Base-by-base conservation (phyloP, 2,329 filamentous ascomycete genomes). In the Orbilia javanica region DNA sequence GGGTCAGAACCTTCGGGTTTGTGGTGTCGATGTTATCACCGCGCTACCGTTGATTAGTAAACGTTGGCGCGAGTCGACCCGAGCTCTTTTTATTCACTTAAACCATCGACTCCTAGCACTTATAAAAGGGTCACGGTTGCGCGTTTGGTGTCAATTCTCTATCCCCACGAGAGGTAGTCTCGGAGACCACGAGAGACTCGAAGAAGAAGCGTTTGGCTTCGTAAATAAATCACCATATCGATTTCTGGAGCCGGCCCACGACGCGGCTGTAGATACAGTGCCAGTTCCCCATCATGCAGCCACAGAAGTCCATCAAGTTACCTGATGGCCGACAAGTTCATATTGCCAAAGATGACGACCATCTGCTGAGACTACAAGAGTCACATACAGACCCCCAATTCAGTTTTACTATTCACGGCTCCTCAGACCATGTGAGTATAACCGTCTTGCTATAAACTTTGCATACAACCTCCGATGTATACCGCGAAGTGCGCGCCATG, bases 341-440 rank as follows among this genome's bases (percentile, higher is more conserved):
- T 60, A 52, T 77, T 46, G 73, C 73, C 22, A 42, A 52, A 63
- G 73, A 77, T 36, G 73, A 67, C 18, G 66, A 66, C 48, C 73
- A 77, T 39, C 73, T 77, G 22, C 18, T 52, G 7, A 27, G 57
- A 53, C 52, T 77, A 8, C 57, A 77, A 44, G 48, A 71, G 36
- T 55, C 73, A 1, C 60, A 77, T 13, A 53, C 27, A 15, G 73
- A 71, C 29, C 27, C 57, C 2, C 66, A 71, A 52, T 77, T 77
- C 22, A 70, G 48, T 50, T 77, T 77, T 36, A 77, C 73, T 22
- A n/a, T 77, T 39, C 73, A 77, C 39, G 73, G 73, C 7, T 77
- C 73, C 2, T 81, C 83, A n/a, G 85, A 87, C 79, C 86, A 87
- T 81, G 82, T 84, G 65, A 69, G 82, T 15, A 27, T 20, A 42